A percentile compares a stretch with the other conserved stretches of the same genome.
These are phyloP conservation scores for Candida maris DNA, from an alignment of 805 yeast genomes.

Conservation along the genomic window DNA sequence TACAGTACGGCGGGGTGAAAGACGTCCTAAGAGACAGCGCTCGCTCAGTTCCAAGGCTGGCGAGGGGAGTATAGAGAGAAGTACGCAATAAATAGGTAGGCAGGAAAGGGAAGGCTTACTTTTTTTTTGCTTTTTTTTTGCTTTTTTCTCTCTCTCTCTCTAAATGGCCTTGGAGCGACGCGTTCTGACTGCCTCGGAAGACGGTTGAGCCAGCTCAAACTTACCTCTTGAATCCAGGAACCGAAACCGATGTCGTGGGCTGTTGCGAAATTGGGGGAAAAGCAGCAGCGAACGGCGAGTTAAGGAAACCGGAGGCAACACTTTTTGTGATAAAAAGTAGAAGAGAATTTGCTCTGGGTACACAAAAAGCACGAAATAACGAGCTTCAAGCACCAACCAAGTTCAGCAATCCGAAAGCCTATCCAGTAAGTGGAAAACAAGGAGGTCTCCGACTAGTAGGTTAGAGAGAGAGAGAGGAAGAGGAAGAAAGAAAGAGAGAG, in stretches of 20 bases:
- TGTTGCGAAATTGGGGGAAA: constrained; percentile 7
- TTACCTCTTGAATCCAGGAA: constrained; percentile 4
- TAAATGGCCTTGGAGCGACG: constrained; percentile 1
- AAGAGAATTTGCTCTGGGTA: constrained; percentile 2
- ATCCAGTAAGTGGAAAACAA: constrained; percentile 14
- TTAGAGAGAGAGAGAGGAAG: constrained; percentile 37
- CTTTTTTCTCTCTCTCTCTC: constrained; percentile 3
- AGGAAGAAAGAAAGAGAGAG: constrained; percentile 25
- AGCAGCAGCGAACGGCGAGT: background rate
- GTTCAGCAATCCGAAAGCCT: background rate
- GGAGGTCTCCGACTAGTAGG: constrained; percentile 36
- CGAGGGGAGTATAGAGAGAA: too few species aligned
- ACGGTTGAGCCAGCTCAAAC: constrained; percentile 1
- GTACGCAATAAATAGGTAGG: too few species aligned
- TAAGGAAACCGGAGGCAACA: constrained; percentile 1
- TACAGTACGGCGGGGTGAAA: background rate
- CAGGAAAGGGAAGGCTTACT: too few species aligned
- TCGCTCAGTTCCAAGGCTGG: too few species aligned
- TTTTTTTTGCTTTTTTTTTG: background rate
- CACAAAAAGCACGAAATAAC: constrained; percentile 2
- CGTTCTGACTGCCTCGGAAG: too few species aligned
- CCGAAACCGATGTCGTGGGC: background rate
- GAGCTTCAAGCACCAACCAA: constrained; percentile 1
- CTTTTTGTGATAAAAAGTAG: constrained; percentile 1
- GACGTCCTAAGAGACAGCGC: too few species aligned